A percentile compares a stretch with the other conserved stretches of the same genome.
Evolutionary conservation across 148 eudicot species (phyloP).

Genomic region (Nepenthes gracilis): DNA sequence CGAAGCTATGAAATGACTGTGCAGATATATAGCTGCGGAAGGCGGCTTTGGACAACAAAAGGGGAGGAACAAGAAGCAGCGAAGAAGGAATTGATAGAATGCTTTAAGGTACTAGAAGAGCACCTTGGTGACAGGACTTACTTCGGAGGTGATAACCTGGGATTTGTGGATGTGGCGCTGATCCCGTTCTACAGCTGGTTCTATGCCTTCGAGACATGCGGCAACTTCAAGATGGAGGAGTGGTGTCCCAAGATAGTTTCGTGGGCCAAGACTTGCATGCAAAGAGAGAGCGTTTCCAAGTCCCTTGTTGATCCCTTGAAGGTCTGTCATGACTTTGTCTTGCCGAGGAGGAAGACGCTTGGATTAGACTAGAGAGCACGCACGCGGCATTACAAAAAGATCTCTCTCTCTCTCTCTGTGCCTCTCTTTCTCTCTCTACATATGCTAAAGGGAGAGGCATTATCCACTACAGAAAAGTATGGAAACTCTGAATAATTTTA

Average conservation of each 20-base stretch:
- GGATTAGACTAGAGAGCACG: too few species aligned
- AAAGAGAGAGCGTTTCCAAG: constrained; percentile 14
- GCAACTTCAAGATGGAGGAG: constrained; percentile 11
- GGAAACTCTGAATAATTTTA: too few species aligned
- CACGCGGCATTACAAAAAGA: too few species aligned
- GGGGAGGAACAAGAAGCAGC: constrained; percentile 10
- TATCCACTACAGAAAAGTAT: too few species aligned
- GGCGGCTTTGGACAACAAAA: constrained; percentile 7
- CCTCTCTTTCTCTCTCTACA: too few species aligned
- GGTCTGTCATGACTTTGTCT: constrained; percentile 7
- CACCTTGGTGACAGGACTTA: constrained; percentile 15
- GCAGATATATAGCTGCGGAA: constrained; percentile 18
- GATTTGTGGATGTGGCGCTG: constrained; percentile 10
- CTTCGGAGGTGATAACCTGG: constrained; percentile 13
- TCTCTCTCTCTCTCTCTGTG: too few species aligned
- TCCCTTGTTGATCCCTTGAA: constrained; percentile 10
- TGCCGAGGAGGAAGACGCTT: constrained; percentile 3
- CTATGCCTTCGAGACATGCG: constrained; percentile 15
- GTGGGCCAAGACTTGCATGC: constrained; percentile 24
- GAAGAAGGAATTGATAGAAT: constrained; percentile 10
- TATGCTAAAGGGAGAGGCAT: too few species aligned
- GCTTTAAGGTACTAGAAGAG: constrained; percentile 9
- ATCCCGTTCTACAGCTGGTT: constrained; percentile 23
- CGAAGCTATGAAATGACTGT: too few species aligned
- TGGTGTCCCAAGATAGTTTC: constrained; percentile 19